Evolutionary conservation across 192 early-diverging fungal genomes (phyloP).

Genomic region (Backusella sp.): DNA sequence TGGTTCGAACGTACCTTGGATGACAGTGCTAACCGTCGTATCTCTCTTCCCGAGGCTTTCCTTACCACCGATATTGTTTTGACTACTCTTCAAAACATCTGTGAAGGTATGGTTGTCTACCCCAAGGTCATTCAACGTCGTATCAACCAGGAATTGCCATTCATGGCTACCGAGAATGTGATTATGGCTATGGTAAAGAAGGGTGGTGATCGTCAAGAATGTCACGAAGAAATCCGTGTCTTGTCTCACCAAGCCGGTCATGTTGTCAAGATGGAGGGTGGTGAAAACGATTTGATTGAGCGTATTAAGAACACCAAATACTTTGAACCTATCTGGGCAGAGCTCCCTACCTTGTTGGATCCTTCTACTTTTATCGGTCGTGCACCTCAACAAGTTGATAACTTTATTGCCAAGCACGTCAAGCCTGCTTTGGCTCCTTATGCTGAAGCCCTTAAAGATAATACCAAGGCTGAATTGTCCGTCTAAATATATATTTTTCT

Average conservation of each 20-base stretch:
- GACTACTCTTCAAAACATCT: constrained; percentile 94
- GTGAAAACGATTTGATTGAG: constrained; percentile 95
- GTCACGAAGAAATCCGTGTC: constrained; percentile 97
- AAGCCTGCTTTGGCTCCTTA: constrained; percentile 80
- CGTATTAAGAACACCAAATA: constrained; percentile 78
- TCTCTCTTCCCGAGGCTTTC: constrained; percentile 95
- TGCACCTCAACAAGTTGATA: constrained; percentile 90
- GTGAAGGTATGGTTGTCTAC: constrained; percentile 96
- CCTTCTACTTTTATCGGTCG: constrained; percentile 92
- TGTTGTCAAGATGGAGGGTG: constrained; percentile 89
- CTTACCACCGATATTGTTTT: constrained; percentile 96
- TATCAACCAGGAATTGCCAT: constrained; percentile 93
- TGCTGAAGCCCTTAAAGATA: constrained; percentile 55
- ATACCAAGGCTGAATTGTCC: constrained; percentile 65
- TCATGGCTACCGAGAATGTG: constrained; percentile 99
- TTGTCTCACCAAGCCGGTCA: constrained; percentile 89
- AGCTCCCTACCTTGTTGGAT: constrained; percentile 74
- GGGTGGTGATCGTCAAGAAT: constrained; percentile 92
- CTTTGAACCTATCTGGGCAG: constrained; percentile 83
- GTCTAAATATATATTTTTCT: constrained; percentile 54
- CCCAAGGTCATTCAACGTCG: constrained; percentile 90
- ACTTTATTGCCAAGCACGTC: constrained; percentile 82
- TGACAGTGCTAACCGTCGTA: constrained; percentile 94
- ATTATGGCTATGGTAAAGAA: constrained; percentile 99
- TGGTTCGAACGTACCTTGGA: constrained; percentile 99